These are phyloP conservation scores for Cyberlindnera bimundalis DNA, from an alignment of 805 yeast species.

Conservation along the genomic window DNA sequence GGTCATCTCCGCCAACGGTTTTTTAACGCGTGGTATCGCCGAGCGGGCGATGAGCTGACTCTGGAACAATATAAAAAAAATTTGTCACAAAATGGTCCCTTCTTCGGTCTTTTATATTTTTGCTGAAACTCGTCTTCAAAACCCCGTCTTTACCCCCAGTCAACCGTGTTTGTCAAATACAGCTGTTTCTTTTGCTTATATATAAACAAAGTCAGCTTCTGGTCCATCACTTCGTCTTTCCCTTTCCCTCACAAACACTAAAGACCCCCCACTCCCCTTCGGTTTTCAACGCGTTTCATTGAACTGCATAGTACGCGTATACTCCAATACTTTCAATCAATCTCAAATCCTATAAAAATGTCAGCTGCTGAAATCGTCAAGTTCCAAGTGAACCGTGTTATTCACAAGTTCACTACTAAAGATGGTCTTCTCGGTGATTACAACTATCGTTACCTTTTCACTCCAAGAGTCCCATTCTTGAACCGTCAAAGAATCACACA, in stretches of 20 bases:
- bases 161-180: constrained; percentile 2
- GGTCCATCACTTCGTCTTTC: constrained; percentile 1
- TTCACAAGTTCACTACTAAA: constrained; percentile 47
- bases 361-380: not conserved
- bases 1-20: constrained; percentile 5
- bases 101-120: too few species aligned
- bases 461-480: constrained; percentile 74
- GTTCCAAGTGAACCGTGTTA: constrained; percentile 1
- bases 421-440: constrained; percentile 87
- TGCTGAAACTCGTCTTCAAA: too few species aligned
- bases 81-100: constrained; percentile 1
- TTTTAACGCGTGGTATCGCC: constrained; percentile 1
- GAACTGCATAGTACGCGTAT: too few species aligned
- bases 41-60: constrained; percentile 4
- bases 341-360: constrained; percentile 2
- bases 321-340: too few species aligned
- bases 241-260: too few species aligned
- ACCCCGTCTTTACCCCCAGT: too few species aligned
- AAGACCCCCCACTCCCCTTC: too few species aligned
- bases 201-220: too few species aligned
- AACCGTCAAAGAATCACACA: constrained; percentile 45
- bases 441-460: constrained; percentile 74
- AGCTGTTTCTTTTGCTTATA: not conserved
- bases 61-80: too few species aligned
- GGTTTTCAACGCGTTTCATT: too few species aligned